Percentiles rank a stretch among this genome's conserved stretches.
phyloP scores from a whole-genome alignment of 1,139 yeast species.

The Kurtzmaniella quercitrusa region DNA sequence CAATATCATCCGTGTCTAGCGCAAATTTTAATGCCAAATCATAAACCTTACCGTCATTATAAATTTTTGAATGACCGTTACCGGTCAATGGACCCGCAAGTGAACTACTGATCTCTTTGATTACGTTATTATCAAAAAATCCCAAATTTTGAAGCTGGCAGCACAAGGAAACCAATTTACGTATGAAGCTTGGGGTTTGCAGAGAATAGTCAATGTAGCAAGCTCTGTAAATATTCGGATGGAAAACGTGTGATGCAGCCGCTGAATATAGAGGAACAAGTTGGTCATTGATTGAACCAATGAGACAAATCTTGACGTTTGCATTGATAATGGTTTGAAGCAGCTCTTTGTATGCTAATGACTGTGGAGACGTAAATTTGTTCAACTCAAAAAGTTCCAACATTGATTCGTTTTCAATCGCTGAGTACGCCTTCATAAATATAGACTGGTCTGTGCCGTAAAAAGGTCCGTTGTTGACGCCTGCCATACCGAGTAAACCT shows the following conservation, averaged over 20 bases:
- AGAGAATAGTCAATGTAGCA: constrained; percentile 76
- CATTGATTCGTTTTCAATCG: constrained; percentile 84
- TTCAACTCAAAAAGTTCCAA: constrained; percentile 86
- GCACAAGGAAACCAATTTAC: constrained; percentile 43
- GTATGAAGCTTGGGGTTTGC: constrained; percentile 45
- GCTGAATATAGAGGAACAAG: constrained; percentile 90
- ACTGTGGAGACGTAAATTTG: constrained; percentile 66
- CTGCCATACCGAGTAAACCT: constrained; percentile 91
- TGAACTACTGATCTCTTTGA: constrained; percentile 76
- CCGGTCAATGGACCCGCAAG: constrained; percentile 91
- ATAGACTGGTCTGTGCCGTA: constrained; percentile 83
- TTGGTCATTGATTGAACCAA: constrained; percentile 90
- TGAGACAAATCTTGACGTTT: constrained; percentile 73
- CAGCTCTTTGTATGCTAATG: constrained; percentile 66
- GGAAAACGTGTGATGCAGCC: constrained; percentile 73
- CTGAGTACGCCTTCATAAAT: constrained; percentile 81
- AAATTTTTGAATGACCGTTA: constrained; percentile 89
- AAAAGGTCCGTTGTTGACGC: constrained; percentile 89
- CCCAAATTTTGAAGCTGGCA: constrained; percentile 61
- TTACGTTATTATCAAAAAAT: constrained; percentile 67
- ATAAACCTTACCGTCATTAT: constrained; percentile 82
- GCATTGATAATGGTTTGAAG: constrained; percentile 60
- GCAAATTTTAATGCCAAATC: constrained; percentile 73
- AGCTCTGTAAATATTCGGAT: constrained; percentile 86
- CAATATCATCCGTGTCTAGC: constrained; percentile 68